Percentiles rank a stretch among this genome's conserved stretches.
These are phyloP conservation scores for Pleurotus eryngii DNA, from an alignment of 768 basidiomycete species.

Conservation along the genomic window DNA sequence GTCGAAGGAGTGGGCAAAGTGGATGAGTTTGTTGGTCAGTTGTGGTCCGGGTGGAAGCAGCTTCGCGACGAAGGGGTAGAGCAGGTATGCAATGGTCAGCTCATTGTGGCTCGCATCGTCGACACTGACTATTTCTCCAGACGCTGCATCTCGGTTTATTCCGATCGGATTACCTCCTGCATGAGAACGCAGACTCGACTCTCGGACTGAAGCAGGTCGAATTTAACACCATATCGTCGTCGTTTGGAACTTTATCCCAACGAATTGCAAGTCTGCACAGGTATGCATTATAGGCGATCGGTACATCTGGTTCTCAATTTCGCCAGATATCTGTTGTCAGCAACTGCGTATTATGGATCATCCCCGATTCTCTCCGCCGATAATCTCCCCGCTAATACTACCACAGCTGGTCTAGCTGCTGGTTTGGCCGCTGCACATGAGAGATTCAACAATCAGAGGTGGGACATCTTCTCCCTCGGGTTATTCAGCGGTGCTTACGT, in stretches of 20 bases:
- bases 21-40: conserved; percentile 79
- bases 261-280: conserved; percentile 69
- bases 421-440: conserved; percentile 81
- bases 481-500: background rate
- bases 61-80: conserved; percentile 60
- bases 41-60: conserved; percentile 86
- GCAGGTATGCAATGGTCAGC: conserved; percentile 29
- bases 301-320: background rate
- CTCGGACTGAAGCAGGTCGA: conserved; percentile 87
- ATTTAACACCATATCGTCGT: conserved; percentile 94
- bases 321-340: conserved; percentile 59
- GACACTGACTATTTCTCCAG: conserved; percentile 34
- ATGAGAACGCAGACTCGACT: conserved; percentile 37
- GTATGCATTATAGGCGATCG: conserved; percentile 33
- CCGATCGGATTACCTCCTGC: conserved; percentile 91
- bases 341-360: conserved; percentile 64
- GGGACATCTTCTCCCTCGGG: conserved; percentile 12
- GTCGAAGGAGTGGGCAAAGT: conserved; percentile 73
- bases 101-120: background rate
- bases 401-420: conserved; percentile 62
- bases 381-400: conserved; percentile 73
- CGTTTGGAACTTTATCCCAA: conserved; percentile 81
- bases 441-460: conserved; percentile 62
- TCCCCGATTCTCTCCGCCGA: conserved; percentile 48
- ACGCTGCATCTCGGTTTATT: conserved; percentile 86